Conservation (phyloP, 2,329 filamentous ascomycete genomes). For the Chlorencoelia australis region DNA sequence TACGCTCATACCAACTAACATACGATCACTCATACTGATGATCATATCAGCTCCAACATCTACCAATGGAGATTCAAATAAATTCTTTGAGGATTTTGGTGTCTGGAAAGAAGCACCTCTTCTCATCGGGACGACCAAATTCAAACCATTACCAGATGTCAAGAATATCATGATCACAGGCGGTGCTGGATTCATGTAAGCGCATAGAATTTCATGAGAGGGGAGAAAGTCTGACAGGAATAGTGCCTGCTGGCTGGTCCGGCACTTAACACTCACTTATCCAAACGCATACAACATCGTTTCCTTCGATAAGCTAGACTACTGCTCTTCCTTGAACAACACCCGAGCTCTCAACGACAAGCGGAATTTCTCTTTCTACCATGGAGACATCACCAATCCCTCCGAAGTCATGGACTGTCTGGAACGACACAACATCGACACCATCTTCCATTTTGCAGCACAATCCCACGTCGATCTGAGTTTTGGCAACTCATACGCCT, state of each 20-base stretch:
- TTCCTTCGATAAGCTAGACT: slow-evolving; percentile 78
- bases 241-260: slow-evolving; percentile 74
- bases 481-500: slow-evolving; percentile 73
- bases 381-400: slow-evolving; percentile 67
- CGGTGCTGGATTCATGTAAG: slow-evolving; percentile 78
- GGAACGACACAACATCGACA: slow-evolving; percentile 63
- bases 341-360: slow-evolving; percentile 56
- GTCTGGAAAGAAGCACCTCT: slow-evolving; percentile 65
- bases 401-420: slow-evolving; percentile 61
- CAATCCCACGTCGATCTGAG: slow-evolving; percentile 76
- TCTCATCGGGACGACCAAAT: slow-evolving; percentile 59
- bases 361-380: slow-evolving; percentile 69
- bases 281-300: slow-evolving; percentile 66
- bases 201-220: slow-evolving; percentile 12
- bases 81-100: slow-evolving; percentile 48
- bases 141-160: slow-evolving; percentile 56
- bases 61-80: slow-evolving; percentile 13
- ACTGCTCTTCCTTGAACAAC: slow-evolving; percentile 74
- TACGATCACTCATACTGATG: slow-evolving; percentile 1
- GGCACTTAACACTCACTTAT: slow-evolving; percentile 67
- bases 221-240: slow-evolving; percentile 13
- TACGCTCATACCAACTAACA: not conserved
- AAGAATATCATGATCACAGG: slow-evolving; percentile 79
- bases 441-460: slow-evolving; percentile 77
- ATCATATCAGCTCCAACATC: slow-evolving; percentile 9